A percentile compares a stretch with the other conserved stretches of the same genome.
These are phyloP conservation scores for Chytriomyces sp. DNA, from an alignment of 192 early-diverging fungal species.

Conservation along the genomic window DNA sequence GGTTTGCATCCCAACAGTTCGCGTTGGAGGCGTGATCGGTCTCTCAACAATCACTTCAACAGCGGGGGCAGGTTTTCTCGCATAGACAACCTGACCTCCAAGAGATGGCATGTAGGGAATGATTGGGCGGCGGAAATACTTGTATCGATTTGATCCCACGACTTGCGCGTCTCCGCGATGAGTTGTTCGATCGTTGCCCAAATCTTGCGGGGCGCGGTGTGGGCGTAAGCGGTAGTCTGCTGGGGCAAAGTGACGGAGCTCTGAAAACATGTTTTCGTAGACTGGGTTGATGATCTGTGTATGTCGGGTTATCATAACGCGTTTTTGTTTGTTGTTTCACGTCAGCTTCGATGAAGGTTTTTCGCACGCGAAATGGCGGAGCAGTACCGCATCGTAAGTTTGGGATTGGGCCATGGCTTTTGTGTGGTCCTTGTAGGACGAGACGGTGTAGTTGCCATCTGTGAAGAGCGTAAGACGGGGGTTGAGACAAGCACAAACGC, in stretches of 20 bases:
- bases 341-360: not conserved
- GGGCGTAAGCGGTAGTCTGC: constrained; percentile 42
- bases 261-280: constrained; percentile 57
- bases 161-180: constrained; percentile 44
- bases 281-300: constrained; percentile 58
- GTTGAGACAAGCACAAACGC: not conserved
- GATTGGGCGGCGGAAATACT: constrained; percentile 65
- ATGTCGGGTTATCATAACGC: constrained; percentile 1
- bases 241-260: constrained; percentile 51
- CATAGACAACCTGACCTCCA: constrained; percentile 62
- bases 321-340: constrained; percentile 10
- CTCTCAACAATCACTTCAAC: constrained; percentile 35
- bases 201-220: constrained; percentile 37
- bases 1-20: constrained; percentile 58
- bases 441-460: constrained; percentile 64
- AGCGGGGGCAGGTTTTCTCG: constrained; percentile 38
- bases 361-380: not conserved
- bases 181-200: constrained; percentile 54
- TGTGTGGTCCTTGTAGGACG: constrained; percentile 57
- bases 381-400: constrained; percentile 57
- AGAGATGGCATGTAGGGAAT: constrained; percentile 63
- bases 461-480: not conserved
- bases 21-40: constrained; percentile 42
- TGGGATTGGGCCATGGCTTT: constrained; percentile 49
- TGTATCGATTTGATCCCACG: constrained; percentile 58